Percentiles rank a stretch among this genome's conserved stretches.
phyloP scores from a whole-genome alignment of 176 grass and related monocot species.

The Oryza glaberrima region DNA sequence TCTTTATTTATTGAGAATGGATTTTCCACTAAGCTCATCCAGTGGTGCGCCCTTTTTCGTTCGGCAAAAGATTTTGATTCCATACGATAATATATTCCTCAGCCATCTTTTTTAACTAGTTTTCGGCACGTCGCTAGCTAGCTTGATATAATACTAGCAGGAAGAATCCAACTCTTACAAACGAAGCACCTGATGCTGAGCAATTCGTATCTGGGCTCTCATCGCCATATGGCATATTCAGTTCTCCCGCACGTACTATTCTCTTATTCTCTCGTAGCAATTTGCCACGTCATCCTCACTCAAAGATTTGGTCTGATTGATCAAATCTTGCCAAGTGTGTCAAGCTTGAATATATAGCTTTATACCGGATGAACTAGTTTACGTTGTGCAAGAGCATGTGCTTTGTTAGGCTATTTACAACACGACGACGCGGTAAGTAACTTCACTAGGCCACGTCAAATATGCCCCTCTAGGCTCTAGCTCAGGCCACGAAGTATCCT shows the following conservation, averaged over 20 bases:
- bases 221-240: background rate
- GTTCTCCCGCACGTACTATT: background rate
- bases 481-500: too few species aligned
- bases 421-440: too few species aligned
- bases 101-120: background rate
- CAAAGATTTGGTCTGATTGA: background rate
- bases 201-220: background rate
- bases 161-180: background rate
- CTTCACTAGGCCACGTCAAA: too few species aligned
- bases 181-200: background rate
- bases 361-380: background rate
- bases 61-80: background rate
- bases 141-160: background rate
- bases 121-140: background rate
- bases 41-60: background rate
- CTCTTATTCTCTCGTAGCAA: background rate
- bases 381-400: background rate
- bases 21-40: background rate
- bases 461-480: too few species aligned
- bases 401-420: too few species aligned
- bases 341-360: background rate
- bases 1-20: background rate
- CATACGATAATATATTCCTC: background rate
- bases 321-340: background rate
- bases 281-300: background rate